Base-by-base conservation (phyloP, 805 yeast genomes). In the Saccharomycopsis fibuligera region DNA sequence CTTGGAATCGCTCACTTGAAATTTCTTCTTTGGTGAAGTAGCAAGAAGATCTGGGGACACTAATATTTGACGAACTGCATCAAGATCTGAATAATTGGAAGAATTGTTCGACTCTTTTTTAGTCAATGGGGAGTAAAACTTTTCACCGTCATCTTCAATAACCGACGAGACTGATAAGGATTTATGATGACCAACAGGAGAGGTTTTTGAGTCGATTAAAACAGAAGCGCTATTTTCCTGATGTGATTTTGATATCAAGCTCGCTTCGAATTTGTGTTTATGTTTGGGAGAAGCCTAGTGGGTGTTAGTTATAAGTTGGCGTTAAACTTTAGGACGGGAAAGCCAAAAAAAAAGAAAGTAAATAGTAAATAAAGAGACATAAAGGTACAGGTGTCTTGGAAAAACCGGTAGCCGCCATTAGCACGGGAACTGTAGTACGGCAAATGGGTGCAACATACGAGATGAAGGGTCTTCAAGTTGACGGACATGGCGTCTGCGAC, bases 131-230 rank as follows among this genome's bases (percentile, higher is more conserved):
- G 48, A 44, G 29, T 50, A 50, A 31, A 47, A 50, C 24, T 50
- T 50, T 37, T 50, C 54, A 14, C 54, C 54, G 19, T 50, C 48
- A 44, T 50, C 49, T 35, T 50, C 54, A 27, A 50, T 47, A 12
- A 50, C 48, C 12, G 48, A 41, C 4, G 54, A 50, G 14, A 42
- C 41, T 4, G 51, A 47, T 10, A 35, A 17, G 6, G 45, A 27
- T 23, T 50, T 45, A 10, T 22, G 17, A 21, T 46, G 50, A 22
- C 23, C 22, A 17, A 5, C n/a, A 16, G 41, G 19, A 8, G 37
- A 16, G 17, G 17, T 19, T 16, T 10, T 35, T 12, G 37, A 16
- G 21, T 21, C n/a, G n/a, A n/a, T n/a, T n/a, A n/a, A n/a, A n/a
- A n/a, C n/a, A n/a, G n/a, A n/a, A n/a, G n/a, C n/a, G n/a, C n/a